Evolutionary conservation across 2,329 filamentous ascomycete species (phyloP).

Genomic region (Aspergillus ochraceoroseus): DNA sequence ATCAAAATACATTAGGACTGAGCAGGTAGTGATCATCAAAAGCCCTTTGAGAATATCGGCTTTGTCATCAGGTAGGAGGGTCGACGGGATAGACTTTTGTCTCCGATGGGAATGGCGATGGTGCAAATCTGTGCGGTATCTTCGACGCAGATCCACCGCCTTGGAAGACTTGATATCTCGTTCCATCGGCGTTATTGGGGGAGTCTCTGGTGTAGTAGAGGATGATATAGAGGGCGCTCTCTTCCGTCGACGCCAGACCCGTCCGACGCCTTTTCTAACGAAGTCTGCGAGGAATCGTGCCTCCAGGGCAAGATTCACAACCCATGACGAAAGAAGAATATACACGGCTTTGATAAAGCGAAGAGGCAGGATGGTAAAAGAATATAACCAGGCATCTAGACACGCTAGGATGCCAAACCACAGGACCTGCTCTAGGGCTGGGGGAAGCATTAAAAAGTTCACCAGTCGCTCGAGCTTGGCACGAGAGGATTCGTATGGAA

Average conservation of each 20-base stretch:
- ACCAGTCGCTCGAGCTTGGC: slow-evolving; percentile 87
- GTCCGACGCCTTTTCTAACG: slow-evolving; percentile 71
- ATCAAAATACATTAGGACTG: slow-evolving; percentile 83
- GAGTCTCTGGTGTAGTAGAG: slow-evolving; percentile 8
- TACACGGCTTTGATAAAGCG: slow-evolving; percentile 76
- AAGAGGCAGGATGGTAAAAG: slow-evolving; percentile 89
- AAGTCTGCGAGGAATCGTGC: slow-evolving; percentile 66
- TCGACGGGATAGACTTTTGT: slow-evolving; percentile 79
- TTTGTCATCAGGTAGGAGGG: slow-evolving; percentile 81
- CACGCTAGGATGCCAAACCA: slow-evolving; percentile 87
- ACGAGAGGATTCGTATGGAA: slow-evolving; percentile 85
- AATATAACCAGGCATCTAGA: slow-evolving; percentile 92
- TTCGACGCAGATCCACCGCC: slow-evolving; percentile 22
- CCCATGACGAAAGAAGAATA: slow-evolving; percentile 75
- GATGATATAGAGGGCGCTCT: slow-evolving; percentile 13
- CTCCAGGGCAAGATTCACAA: slow-evolving; percentile 66
- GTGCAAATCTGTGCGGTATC: slow-evolving; percentile 28
- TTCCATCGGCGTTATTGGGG: slow-evolving; percentile 19
- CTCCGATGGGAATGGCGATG: slow-evolving; percentile 56
- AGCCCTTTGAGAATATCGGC: slow-evolving; percentile 89
- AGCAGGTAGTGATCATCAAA: slow-evolving; percentile 79
- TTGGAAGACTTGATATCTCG: slow-evolving; percentile 21
- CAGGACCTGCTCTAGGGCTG: slow-evolving; percentile 75
- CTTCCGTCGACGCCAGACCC: slow-evolving; percentile 65
- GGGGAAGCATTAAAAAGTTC: slow-evolving; percentile 80